Evolutionary conservation across 345 rosid species (phyloP), one percentile per base, ranked within the genome.

Genomic region (Turritis glabra): DNA sequence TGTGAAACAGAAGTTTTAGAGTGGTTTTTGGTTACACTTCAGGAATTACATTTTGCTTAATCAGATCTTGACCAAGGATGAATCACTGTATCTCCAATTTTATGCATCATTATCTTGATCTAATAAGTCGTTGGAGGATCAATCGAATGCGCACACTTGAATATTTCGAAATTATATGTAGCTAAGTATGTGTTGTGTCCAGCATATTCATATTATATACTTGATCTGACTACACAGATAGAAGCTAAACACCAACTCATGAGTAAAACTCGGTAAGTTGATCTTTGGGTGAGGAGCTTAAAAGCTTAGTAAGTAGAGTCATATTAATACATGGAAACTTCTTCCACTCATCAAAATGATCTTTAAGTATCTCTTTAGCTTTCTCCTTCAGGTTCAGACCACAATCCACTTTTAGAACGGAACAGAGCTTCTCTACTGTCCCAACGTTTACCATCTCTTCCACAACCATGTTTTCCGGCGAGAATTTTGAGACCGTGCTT

Each of bases 341-440:
- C 77, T 79, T 85, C 90, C 89, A 89, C 54, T 82, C 84, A 3
- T 84, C 81, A 40, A 71, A 82, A 76, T 85, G 86, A 22, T 76
- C 75, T 64, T 78, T 74, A 15, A 93, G 86, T 48, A 93, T 84
- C 64, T 78, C 84, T 50, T 72, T 71, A 0, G 84, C 89, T 61
- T 81, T 87, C 9, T 80, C 82, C 75, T 85, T 90, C 80, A 90
- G 67, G 75, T 79, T 75, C 13, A 65, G 3, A 3, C 85, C 72
- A 60, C 82, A 78, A 17, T 81, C 85, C 46, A 38, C 69, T 33
- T 81, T 88, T 7, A 90, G 51, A 73, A 90, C 66, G 56, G 67
- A 29, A 54, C 84, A 85, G 37, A 93, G 97, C 81, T 84, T 90
- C 12, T 77, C 47, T 18, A 89, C 93, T 0, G 89, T 83, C n/a